phyloP scores from a whole-genome alignment of 805 yeast species.

The Cyberlindnera euphorbiae region DNA sequence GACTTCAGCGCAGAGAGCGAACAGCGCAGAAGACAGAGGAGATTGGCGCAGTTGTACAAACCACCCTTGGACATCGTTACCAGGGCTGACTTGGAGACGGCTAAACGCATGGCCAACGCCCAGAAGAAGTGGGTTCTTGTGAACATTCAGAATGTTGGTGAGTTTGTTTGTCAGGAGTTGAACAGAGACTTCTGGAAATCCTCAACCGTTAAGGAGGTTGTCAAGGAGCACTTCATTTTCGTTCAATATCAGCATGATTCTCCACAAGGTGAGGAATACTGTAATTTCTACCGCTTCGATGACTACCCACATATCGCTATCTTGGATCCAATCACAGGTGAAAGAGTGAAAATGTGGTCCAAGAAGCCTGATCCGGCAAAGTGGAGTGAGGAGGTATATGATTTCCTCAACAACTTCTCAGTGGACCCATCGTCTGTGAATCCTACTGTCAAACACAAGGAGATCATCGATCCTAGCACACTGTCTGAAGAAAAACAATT shows the following conservation, averaged over 20 bases:
- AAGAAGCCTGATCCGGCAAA: slow-evolving; percentile 54
- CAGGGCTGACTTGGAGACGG: slow-evolving; percentile 61
- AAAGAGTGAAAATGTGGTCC: slow-evolving; percentile 75
- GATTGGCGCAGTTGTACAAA: slow-evolving; percentile 77
- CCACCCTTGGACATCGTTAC: slow-evolving; percentile 93
- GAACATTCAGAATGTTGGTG: slow-evolving; percentile 81
- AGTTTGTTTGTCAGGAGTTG: slow-evolving; percentile 82
- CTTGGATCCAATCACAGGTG: slow-evolving; percentile 94
- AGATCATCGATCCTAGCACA: slow-evolving; percentile 54
- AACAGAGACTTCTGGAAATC: slow-evolving; percentile 94
- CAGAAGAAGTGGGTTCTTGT: slow-evolving; percentile 77
- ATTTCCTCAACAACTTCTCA: slow-evolving; percentile 63
- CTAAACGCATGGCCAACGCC: slow-evolving; percentile 60
- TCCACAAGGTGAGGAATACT: slow-evolving; percentile 64
- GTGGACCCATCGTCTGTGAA: slow-evolving; percentile 58
- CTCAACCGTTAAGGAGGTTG: slow-evolving; percentile 52
- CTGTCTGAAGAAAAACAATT: slow-evolving; percentile 83
- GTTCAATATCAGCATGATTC: slow-evolving; percentile 82
- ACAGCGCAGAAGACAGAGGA: slow-evolving; percentile 55
- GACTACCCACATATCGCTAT: slow-evolving; percentile 87
- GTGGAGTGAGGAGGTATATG: slow-evolving; percentile 65
- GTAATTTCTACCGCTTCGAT: slow-evolving; percentile 64
- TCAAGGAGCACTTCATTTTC: slow-evolving; percentile 69
- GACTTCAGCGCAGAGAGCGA: slow-evolving; percentile 22
- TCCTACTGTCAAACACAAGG: slow-evolving; percentile 60